Conservation (phyloP, 441 rosid genomes). For the California macrophylla region DNA sequence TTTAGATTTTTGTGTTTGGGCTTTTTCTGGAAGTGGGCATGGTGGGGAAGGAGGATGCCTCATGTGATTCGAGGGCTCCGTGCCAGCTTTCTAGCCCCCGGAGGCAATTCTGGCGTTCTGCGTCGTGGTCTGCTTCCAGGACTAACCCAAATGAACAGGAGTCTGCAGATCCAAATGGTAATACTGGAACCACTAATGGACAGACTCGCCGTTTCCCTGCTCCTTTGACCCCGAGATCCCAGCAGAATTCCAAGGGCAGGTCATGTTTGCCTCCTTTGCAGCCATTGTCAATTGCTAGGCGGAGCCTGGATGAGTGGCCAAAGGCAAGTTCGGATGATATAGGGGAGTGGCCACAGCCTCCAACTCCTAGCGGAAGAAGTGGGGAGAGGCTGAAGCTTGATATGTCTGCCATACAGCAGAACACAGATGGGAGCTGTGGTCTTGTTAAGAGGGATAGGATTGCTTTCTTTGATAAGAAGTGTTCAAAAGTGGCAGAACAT, state of each 20-base stretch:
- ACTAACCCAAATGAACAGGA: slow-evolving; percentile 48
- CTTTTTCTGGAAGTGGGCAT: slow-evolving; percentile 35
- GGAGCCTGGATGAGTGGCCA: slow-evolving; percentile 95
- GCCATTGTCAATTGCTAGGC: slow-evolving; percentile 76
- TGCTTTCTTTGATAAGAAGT: slow-evolving; percentile 87
- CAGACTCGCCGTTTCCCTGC: slow-evolving; percentile 47
- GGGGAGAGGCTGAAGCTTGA: slow-evolving; percentile 90
- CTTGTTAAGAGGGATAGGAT: slow-evolving; percentile 74
- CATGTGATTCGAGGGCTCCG: slow-evolving; percentile 38
- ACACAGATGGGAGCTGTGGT: slow-evolving; percentile 56
- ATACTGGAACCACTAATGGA: slow-evolving; percentile 29
- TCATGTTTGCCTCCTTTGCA: slow-evolving; percentile 89
- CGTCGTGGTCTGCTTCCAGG: slow-evolving; percentile 93
- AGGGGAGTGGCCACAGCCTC: slow-evolving; percentile 93
- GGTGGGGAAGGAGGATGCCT: slow-evolving; percentile 76
- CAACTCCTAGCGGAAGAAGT: slow-evolving; percentile 67
- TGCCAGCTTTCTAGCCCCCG: slow-evolving; percentile 48
- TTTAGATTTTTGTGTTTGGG: slow-evolving; percentile 20
- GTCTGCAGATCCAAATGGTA: slow-evolving; percentile 36
- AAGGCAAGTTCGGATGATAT: slow-evolving; percentile 85
- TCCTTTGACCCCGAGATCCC: slow-evolving; percentile 83
- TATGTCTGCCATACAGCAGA: slow-evolving; percentile 64
- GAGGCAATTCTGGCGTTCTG: slow-evolving; percentile 87
- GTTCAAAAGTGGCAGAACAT: slow-evolving; percentile 90
- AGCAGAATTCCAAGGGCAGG: slow-evolving; percentile 69